Conservation (phyloP, 2,329 filamentous ascomycete genomes). For the Penicillium nordicum region DNA sequence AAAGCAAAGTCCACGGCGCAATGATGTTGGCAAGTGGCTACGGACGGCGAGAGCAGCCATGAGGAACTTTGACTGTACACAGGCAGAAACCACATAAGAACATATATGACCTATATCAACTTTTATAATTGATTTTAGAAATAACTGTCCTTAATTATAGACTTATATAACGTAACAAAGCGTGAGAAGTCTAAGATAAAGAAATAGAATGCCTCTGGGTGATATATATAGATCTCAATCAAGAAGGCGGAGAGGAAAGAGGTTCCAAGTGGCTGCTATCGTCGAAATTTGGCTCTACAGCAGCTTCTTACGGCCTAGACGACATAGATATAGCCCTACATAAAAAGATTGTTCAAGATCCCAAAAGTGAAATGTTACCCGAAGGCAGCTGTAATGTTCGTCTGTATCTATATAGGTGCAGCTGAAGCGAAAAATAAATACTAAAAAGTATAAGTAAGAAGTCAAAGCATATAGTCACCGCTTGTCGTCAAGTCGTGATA, state of each 20-base stretch:
- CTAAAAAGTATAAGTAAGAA: background rate
- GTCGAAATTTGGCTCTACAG: background rate
- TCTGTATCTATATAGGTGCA: background rate
- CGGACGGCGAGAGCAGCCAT: background rate
- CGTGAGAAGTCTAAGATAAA: background rate
- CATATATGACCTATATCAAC: background rate
- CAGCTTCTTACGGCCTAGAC: background rate
- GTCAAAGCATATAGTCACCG: background rate
- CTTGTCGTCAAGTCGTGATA: constrained; percentile 9
- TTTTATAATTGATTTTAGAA: background rate
- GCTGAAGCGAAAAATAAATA: background rate
- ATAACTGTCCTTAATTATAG: background rate
- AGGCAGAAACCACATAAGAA: background rate
- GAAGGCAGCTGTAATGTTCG: background rate
- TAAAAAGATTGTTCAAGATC: background rate
- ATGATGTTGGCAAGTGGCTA: background rate
- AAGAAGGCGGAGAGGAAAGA: background rate
- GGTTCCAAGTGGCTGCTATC: background rate
- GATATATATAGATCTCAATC: background rate
- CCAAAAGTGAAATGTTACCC: background rate
- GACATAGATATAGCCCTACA: background rate
- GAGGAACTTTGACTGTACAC: background rate
- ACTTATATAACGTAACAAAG: background rate
- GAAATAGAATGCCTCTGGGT: background rate
- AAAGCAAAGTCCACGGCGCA: background rate